Evolutionary conservation across 305 asterid species (phyloP), one percentile per base, ranked within the genome.

Genomic region (Rubia balearica): DNA sequence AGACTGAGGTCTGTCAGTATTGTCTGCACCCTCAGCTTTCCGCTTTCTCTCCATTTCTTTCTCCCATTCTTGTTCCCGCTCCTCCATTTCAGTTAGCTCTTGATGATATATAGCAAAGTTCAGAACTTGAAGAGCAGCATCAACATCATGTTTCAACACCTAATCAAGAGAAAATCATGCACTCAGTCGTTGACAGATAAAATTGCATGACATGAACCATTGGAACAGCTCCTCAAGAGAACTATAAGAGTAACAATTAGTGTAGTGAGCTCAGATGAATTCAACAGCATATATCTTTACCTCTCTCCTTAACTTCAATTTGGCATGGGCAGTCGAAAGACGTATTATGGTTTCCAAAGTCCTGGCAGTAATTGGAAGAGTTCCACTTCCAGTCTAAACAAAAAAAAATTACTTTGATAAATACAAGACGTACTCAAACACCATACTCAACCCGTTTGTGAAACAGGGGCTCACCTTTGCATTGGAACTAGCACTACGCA

Each of bases 71-170:
- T 86, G 85, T 71, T 94, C 98, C 21, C 98, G 85, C 84, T 87
- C 98, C 83, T 94, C 98, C 99, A 94, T 94, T 73, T 91, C 99
- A 79, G 78, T 94, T 75, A 91, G 90, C 86, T 94, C 98, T 86
- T 91, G 96, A 84, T 94, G 99, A 81, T 94, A 89, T 81, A 94
- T 94, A 45, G 99, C 98, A 73, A 94, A 94, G 84, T 94, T 90
- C 19, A 94, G 85, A 87, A 94, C 94, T 86, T 85, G 90, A 81
- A 94, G 95, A 59, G 98, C 97, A 72, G 87, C 92, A 76, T 94
- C 98, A 5, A 80, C 99, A 76, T 94, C 99, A 65, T 86, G 65
- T 75, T 85, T 94, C 78, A 87, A 76, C 73, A 94, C 97, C 97
- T 91, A 79, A 71, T 67, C 69, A 72, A 70, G 65, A 73, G 4